Base-by-base conservation (phyloP, 2,329 filamentous ascomycete species). In the Xylariaceae sp. region DNA sequence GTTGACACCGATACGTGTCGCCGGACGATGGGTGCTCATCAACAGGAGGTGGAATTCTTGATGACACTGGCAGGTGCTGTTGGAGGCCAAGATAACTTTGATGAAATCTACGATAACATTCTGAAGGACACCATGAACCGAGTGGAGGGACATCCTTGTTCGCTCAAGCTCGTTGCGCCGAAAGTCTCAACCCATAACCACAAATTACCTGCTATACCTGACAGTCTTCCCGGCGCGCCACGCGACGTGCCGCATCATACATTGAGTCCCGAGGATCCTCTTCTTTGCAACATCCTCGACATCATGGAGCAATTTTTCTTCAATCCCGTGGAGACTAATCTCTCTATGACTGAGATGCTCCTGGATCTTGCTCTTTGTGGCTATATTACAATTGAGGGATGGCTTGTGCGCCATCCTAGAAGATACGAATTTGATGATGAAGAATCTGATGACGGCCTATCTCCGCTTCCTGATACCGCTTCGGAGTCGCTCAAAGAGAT, bases 281-380 rank as follows among this genome's bases (percentile, higher is more conserved):
- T 84, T 33, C 75, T 85, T 42, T 82, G 80, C 64, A 82, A 87
- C 9, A 73, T 88, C 2, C 71, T 87, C 10, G 84, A 87, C 39
- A 76, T 92, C 7, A 69, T 99, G 11, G 79, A 86, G 40, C 85
- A 78, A 0, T 99, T 97, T 62, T 90, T 96, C 59, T 79, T 89
- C 5, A 99, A 99, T 60, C 86, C 90, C 2, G 84, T 97, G 2
- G 90, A 96, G 59, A 91, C 88, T 2, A 99, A 99, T 59, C 73
- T 99, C 3, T 87, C 87, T 0, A 75, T 96, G 1, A 97, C 92
- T 0, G 89, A 95, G 61, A 81, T 87, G 1, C 75, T 97, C 39
- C 80, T 95, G 27, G 87, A 89, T 57, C 75, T 99, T 38, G 88
- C 88, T 11, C 83, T 88, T 1, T 97, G 94, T 59, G 87, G 90